These are phyloP conservation scores for Hanseniaspora jakobsenii DNA, from an alignment of 805 yeast genomes.

Conservation along the genomic window DNA sequence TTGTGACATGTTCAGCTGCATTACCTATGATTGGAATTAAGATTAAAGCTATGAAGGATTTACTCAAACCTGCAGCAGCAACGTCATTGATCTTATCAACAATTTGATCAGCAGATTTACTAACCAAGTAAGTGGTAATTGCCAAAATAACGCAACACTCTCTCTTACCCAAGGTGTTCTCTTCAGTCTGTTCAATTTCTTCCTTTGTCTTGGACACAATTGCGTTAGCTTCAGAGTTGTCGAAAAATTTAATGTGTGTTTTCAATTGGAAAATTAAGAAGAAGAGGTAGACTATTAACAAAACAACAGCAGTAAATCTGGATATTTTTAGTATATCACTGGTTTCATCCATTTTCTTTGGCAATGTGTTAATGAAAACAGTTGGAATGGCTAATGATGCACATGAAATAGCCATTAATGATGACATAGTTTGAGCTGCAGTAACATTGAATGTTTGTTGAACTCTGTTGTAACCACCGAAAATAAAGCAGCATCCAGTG, in stretches of 20 bases:
- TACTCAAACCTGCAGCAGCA: constrained; percentile 69
- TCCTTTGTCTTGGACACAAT: constrained; percentile 16
- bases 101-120: constrained; percentile 83
- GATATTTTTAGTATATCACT: constrained; percentile 56
- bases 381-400: constrained; percentile 89
- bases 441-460: constrained; percentile 89
- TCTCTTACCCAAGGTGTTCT: constrained; percentile 33
- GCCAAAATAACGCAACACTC: constrained; percentile 46
- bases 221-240: constrained; percentile 32
- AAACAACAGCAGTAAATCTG: constrained; percentile 71
- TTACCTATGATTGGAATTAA: constrained; percentile 95
- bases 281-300: constrained; percentile 63
- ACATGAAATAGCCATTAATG: constrained; percentile 80
- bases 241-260: constrained; percentile 72
- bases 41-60: constrained; percentile 88
- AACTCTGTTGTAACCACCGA: constrained; percentile 77
- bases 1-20: constrained; percentile 98
- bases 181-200: constrained; percentile 8
- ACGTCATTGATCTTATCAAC: constrained; percentile 92
- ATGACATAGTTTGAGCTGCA: constrained; percentile 95
- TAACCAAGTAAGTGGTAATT: constrained; percentile 62
- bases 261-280: constrained; percentile 79
- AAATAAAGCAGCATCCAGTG: constrained; percentile 87
- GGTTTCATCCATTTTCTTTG: constrained; percentile 29
- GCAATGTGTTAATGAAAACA: constrained; percentile 79